Percentiles rank a stretch among this genome's conserved stretches.
These are phyloP conservation scores for Venustampulla echinocandica DNA, from an alignment of 495 filamentous ascomycete species.

Conservation along the genomic window DNA sequence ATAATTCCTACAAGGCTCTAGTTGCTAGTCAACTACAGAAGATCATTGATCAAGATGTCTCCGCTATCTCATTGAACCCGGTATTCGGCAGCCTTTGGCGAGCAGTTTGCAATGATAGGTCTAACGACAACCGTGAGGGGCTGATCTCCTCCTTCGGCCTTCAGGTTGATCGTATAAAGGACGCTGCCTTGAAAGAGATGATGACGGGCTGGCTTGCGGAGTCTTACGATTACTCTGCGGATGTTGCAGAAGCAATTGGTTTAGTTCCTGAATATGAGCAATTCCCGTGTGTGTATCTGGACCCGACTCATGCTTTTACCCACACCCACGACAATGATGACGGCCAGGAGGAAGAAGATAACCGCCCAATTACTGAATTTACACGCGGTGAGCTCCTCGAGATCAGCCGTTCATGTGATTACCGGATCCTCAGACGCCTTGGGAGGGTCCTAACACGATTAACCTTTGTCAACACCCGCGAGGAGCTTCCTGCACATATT, in stretches of 20 bases:
- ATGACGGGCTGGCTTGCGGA: conserved; percentile 39
- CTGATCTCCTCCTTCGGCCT: conserved; percentile 31
- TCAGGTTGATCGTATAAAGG: conserved; percentile 24
- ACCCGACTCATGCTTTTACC: conserved; percentile 33
- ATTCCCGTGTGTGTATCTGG: conserved; percentile 43
- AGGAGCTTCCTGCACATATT: conserved; percentile 34
- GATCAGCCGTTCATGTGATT: conserved; percentile 37
- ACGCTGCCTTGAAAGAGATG: conserved; percentile 24
- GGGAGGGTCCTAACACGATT: conserved; percentile 35
- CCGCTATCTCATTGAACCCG: conserved; percentile 36
- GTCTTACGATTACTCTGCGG: conserved; percentile 35
- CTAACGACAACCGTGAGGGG: conserved; percentile 29
- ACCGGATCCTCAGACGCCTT: conserved; percentile 31
- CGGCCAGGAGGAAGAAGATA: conserved; percentile 16
- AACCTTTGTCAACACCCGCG: conserved; percentile 30
- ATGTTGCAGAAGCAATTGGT: conserved; percentile 34
- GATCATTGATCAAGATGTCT: conserved; percentile 33
- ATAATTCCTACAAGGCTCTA: conserved; percentile 27
- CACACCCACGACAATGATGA: background rate
- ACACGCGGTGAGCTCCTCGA: conserved; percentile 36
- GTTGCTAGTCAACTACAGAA: conserved; percentile 27
- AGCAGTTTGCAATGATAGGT: conserved; percentile 35
- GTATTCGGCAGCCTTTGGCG: conserved; percentile 41
- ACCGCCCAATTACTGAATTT: conserved; percentile 21
- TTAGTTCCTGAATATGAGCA: conserved; percentile 32